Base-by-base conservation (phyloP, 179 eudicot species). In the Carnegiea gigantea region DNA sequence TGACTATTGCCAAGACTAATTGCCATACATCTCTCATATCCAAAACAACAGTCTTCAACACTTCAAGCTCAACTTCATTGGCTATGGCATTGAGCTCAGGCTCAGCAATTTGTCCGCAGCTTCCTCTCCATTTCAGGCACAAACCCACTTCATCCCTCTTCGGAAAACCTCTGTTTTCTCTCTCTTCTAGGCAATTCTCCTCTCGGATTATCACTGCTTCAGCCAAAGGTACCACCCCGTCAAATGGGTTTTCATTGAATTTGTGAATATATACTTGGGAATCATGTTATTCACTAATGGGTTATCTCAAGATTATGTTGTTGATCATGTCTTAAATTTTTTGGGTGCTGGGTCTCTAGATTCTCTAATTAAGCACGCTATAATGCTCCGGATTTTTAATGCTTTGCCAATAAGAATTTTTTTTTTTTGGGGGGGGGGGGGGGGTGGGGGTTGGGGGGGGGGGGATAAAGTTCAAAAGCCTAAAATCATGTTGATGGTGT, bases 181-280 rank as follows among this genome's bases (percentile, higher is more conserved):
- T 81, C 78, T 88, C 90, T 17, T 75, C 79, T 11, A 87, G 79
- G 68, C 89, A 84, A 1, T 90, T 90, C 76, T 89, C 90, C 76
- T 88, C 93, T 73, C 91, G 80, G 54, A 78, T 82, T 73, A 81
- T 90, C 76, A 81, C 83, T 85, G 89, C 92, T 83, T 72, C 92
- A 40, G 62, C 84, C 53, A 88, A 80, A 88, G 94, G 97, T 94
- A 9, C 21, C 38, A 24, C 28, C 57, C 13, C 11, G 5, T 15
- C 23, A 53, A 26, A 24, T 2, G 18, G 30, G 38, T 75, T 4
- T 24, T 23, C 53, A 75, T 48, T n/a, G 54, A 23, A 17, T 72
- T 51, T 70, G 12, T 70, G 73, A 6, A 71, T 17, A 9, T 36
- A 11, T 73, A 23, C 6, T 46, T 9, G 5, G 28, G 23, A 75